A percentile compares a stretch with the other conserved stretches of the same genome.
These are phyloP conservation scores for Simplicillium aogashimaense DNA, from an alignment of 2,329 filamentous ascomycete species.

Conservation along the genomic window DNA sequence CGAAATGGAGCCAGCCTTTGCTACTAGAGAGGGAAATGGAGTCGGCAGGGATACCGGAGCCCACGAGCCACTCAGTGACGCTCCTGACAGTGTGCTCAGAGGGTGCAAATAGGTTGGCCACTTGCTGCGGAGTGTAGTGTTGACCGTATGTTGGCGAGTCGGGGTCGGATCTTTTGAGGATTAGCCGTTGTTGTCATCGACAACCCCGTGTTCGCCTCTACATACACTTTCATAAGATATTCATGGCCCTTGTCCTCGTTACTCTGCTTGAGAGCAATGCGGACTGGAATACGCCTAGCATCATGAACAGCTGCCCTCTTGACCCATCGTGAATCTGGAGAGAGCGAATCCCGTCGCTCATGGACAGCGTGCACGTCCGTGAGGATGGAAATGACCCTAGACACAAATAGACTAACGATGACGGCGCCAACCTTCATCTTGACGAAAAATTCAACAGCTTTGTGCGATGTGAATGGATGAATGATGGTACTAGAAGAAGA, in stretches of 20 bases:
- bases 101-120: conserved; percentile 31
- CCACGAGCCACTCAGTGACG: conserved; percentile 42
- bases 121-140: conserved; percentile 32
- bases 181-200: neutral
- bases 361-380: too few relatives aligned
- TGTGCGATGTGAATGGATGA: too few relatives aligned
- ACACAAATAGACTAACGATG: too few relatives aligned
- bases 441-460: too few relatives aligned
- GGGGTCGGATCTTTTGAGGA: conserved; percentile 21
- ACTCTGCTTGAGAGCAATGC: conserved; percentile 1
- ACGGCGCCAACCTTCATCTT: too few relatives aligned
- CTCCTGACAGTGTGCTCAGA: conserved; percentile 31
- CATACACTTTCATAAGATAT: neutral
- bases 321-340: too few relatives aligned
- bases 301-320: too few relatives aligned
- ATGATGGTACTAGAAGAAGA: too few relatives aligned
- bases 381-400: too few relatives aligned
- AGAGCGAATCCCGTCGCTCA: too few relatives aligned
- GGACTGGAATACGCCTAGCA: neutral
- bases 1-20: conserved; percentile 28
- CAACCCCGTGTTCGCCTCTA: conserved; percentile 14
- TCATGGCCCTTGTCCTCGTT: conserved; percentile 1
- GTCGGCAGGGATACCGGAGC: conserved; percentile 35
- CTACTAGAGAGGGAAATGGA: conserved; percentile 38
- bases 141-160: conserved; percentile 31